Evolutionary conservation across 331 rosid species (phyloP).

Genomic region (Erythrophleum ivorense): DNA sequence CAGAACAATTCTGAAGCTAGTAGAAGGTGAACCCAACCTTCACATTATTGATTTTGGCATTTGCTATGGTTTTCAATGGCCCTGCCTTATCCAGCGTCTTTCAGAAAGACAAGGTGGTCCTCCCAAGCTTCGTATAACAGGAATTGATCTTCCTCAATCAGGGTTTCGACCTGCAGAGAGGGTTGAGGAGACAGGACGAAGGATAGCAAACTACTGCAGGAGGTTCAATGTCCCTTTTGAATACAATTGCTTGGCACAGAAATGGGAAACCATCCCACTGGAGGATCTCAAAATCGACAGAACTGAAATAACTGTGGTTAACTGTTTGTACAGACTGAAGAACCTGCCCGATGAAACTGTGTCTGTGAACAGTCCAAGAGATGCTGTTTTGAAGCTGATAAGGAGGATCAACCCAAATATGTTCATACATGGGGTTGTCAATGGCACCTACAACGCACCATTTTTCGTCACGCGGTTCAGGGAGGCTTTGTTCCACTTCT

Average conservation of each 20-base stretch:
- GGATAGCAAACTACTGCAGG: constrained; percentile 66
- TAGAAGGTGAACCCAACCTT: constrained; percentile 48
- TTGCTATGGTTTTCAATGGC: constrained; percentile 89
- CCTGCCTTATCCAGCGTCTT: constrained; percentile 80
- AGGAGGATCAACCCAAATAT: constrained; percentile 72
- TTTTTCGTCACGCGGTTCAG: constrained; percentile 73
- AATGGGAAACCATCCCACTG: constrained; percentile 71
- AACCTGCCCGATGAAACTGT: constrained; percentile 75
- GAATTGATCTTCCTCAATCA: constrained; percentile 81
- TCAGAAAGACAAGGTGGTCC: constrained; percentile 71
- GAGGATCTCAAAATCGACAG: constrained; percentile 73
- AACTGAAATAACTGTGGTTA: constrained; percentile 67
- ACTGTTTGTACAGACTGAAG: constrained; percentile 71
- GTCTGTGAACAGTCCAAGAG: constrained; percentile 64
- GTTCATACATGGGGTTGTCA: constrained; percentile 70
- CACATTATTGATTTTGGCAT: constrained; percentile 89
- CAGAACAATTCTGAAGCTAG: constrained; percentile 59
- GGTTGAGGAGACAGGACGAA: constrained; percentile 68
- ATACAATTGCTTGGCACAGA: constrained; percentile 67
- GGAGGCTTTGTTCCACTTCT: constrained; percentile 78
- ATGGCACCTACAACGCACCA: constrained; percentile 80
- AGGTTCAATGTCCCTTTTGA: constrained; percentile 78
- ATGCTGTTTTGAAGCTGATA: constrained; percentile 66
- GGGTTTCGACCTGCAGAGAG: constrained; percentile 85
- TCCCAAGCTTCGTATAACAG: constrained; percentile 75